Percentiles rank a stretch among this genome's conserved stretches.
These are phyloP conservation scores for Globisporangium sylvaticum DNA, from an alignment of 352 stramenopile species.

Conservation along the genomic window DNA sequence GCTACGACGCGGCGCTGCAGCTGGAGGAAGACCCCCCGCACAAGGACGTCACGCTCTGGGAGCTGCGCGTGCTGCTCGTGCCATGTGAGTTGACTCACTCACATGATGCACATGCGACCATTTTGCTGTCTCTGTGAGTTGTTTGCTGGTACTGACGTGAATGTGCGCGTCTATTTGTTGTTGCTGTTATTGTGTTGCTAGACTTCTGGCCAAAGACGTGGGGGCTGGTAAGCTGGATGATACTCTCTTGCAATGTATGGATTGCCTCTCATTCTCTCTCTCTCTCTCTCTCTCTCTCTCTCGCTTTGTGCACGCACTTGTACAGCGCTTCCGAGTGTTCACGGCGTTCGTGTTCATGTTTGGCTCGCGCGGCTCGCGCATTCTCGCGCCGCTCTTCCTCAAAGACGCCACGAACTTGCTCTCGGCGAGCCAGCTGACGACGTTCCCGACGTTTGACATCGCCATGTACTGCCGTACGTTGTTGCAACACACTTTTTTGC, in stretches of 20 bases:
- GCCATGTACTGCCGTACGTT: slow-evolving; percentile 56
- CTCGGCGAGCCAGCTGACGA: slow-evolving; percentile 29
- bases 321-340: slow-evolving; percentile 52
- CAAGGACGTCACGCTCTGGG: slow-evolving; percentile 39
- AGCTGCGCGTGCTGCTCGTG: slow-evolving; percentile 66
- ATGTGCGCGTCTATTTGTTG: not conserved
- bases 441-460: slow-evolving; percentile 45
- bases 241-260: no score
- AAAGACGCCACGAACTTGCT: slow-evolving; percentile 64
- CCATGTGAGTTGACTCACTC: no score
- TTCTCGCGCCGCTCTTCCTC: slow-evolving; percentile 68
- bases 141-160: not conserved
- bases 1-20: slow-evolving; percentile 3
- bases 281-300: no score
- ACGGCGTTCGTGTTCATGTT: slow-evolving; percentile 70
- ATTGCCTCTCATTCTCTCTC: no score
- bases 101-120: not conserved
- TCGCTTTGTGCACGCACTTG: not conserved
- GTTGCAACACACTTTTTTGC: not conserved
- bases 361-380: slow-evolving; percentile 56
- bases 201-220: slow-evolving; percentile 76
- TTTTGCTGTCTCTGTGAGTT: not conserved
- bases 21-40: slow-evolving; percentile 25
- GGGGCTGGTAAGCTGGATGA: no score
- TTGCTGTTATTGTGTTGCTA: slow-evolving; percentile 17